phyloP scores from a whole-genome alignment of 305 asterid species.

The Ilex paraguariensis region DNA sequence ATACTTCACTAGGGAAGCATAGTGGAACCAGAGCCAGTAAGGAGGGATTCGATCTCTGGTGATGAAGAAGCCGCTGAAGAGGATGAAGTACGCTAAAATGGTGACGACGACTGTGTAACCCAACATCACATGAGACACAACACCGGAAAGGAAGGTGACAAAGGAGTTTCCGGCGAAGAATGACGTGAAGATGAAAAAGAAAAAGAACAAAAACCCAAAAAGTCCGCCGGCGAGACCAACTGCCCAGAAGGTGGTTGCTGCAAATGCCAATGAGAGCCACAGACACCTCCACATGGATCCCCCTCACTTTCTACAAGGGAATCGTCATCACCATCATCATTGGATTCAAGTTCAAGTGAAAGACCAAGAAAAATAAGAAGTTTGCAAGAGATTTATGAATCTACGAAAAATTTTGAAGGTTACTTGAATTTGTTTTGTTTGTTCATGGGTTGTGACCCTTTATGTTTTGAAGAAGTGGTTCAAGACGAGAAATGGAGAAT shows the following conservation, averaged over 20 bases:
- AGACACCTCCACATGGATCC: too few relatives aligned
- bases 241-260: slow-evolving; percentile 42
- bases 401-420: too few relatives aligned
- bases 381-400: too few relatives aligned
- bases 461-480: too few relatives aligned
- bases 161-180: slow-evolving; percentile 69
- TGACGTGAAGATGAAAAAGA: slow-evolving; percentile 39
- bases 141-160: slow-evolving; percentile 51
- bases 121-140: slow-evolving; percentile 43
- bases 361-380: too few relatives aligned
- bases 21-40: slow-evolving; percentile 1
- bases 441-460: too few relatives aligned
- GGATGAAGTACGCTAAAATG: background rate
- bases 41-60: slow-evolving; percentile 1
- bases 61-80: slow-evolving; percentile 2
- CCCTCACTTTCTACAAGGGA: background rate
- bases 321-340: too few relatives aligned
- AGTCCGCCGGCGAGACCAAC: slow-evolving; percentile 52
- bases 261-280: slow-evolving; percentile 31
- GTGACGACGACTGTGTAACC: slow-evolving; percentile 36
- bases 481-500: too few relatives aligned
- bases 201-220: slow-evolving; percentile 35
- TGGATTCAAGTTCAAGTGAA: too few relatives aligned
- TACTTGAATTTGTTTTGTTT: too few relatives aligned
- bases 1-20: background rate